Base-by-base conservation (phyloP, 1,139 yeast species). In the Debaryomycetaceae sp. region DNA sequence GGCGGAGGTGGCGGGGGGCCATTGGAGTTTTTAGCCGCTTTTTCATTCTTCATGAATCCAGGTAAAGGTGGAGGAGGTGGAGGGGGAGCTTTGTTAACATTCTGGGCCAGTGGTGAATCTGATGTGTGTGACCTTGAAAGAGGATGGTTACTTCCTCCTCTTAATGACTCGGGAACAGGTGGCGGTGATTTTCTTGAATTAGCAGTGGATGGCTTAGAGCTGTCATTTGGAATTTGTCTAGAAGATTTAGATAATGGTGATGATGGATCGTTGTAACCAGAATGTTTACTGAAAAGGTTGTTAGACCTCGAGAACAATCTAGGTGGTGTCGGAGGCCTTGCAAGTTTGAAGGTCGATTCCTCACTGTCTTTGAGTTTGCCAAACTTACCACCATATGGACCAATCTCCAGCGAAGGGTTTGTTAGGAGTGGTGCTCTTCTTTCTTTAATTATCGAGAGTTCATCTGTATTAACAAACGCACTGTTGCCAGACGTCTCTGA, bases 1-100 rank as follows among this genome's bases (percentile, higher is more conserved):
- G 54, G 53, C 22, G 61, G 60, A 13, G 58, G 61, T 39, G 55
- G 60, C 32, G 52, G 49, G 6, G 58, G 59, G 61, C 58, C 8
- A 62, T 59, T 31, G 57, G 53, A 11, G 45, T 41, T 34, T 35
- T 34, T 17, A 9, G 13, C 33, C 18, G 17, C 18, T 7, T 15
- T 30, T 17, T 17, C 18, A 5, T 17, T 26, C 4, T 32, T 30
- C n/a, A 39, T 18, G 16, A 39, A 32, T 8, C 16, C 43, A 11
- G 47, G 48, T 14, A 43, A 36, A 19, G 43, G 56, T 2, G 56
- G 55, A 6, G 56, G 54, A 5, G 56, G 59, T 24, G 58, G 64
- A 15, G 63, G 63, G 8, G 56, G 49, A 2, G 48, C 50, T 11
- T 22, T 4, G 31, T 17, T 17, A 13, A 17, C 13, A 14, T 17